Base-by-base conservation (phyloP, 1,139 yeast species). In the Candida glucosophila region DNA sequence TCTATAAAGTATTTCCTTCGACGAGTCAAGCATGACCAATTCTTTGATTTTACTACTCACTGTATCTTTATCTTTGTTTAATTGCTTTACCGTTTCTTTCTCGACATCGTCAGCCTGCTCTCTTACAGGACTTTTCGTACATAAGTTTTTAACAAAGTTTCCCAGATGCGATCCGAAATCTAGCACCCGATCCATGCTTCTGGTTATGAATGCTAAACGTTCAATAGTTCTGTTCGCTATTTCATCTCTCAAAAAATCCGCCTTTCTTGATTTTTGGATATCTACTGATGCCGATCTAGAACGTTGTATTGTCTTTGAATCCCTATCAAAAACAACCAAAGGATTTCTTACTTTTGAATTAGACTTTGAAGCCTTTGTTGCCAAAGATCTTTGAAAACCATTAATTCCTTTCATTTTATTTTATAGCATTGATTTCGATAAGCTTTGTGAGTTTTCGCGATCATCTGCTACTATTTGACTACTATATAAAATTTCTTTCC, bases 81-180 rank as follows among this genome's bases (percentile, higher is more conserved):
- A 57, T 35, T 67, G 67, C 17, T 49, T 44, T 11, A 47, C 40
- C 22, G 53, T 49, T 22, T 52, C 44, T 2, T 26, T 27, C 14
- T 55, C 59, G 3, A 52, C 55, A 14, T 46, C 46, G 26, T 52
- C 60, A 4, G 44, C 49, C 5, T 39, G 44, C 9, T 31, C 34
- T 3, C 58, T 55, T 8, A 43, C 30, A 2, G 35, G 32, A 39
- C 65, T 34, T 38, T 52, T 48, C 48, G 40, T 35, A 35, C 66
- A 60, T 17, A 64, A 40, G 25, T 45, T 48, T 27, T 54, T 56
- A 19, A 60, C 30, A 65, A 45, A 75, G 50, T 55, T 74, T 1
- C 94, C 94, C 28, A 79, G 65, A 27, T 82, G 76, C 7, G 78
- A 65, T 3, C 95, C 95, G 31, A 79, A 67, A 46, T 83, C 93